Percentiles rank a stretch among this genome's conserved stretches.
These are phyloP conservation scores for Flaveria trinervia DNA, from an alignment of 129 eudicot species.

Conservation along the genomic window DNA sequence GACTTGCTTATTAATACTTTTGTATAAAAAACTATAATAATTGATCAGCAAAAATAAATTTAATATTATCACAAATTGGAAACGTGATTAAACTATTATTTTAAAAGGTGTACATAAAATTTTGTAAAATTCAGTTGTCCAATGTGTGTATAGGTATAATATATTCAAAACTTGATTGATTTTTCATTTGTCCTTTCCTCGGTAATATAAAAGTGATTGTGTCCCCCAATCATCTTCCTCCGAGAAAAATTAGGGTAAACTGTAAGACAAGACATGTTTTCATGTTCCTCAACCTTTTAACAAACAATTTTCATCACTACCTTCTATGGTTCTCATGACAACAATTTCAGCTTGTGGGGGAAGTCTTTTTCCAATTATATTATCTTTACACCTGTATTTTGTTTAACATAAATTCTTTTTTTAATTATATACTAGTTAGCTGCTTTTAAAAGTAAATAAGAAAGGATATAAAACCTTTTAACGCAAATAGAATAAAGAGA, in stretches of 20 bases:
- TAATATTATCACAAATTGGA: too few species aligned
- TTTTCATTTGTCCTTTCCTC: not conserved
- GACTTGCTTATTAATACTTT: too few species aligned
- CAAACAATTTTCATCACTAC: slow-evolving; percentile 14
- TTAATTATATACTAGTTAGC: not conserved
- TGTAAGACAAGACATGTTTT: slow-evolving; percentile 30
- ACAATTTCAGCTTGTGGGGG: slow-evolving; percentile 19
- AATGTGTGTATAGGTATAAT: not conserved
- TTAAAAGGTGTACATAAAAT: not conserved
- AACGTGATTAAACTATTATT: not conserved
- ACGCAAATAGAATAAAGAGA: not conserved
- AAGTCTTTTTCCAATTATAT: slow-evolving; percentile 19
- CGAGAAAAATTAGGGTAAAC: slow-evolving; percentile 13
- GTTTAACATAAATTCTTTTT: not conserved
- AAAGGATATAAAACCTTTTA: not conserved
- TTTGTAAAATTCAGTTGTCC: not conserved
- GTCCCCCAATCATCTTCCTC: slow-evolving; percentile 21
- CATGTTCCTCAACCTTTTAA: slow-evolving; percentile 15
- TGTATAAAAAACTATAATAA: too few species aligned
- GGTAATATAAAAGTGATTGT: slow-evolving; percentile 23
- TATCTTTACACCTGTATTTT: not conserved
- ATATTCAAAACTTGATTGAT: not conserved
- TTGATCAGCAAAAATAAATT: too few species aligned
- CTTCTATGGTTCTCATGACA: slow-evolving; percentile 9
- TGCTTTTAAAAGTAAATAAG: not conserved